Percentiles rank a stretch among this genome's conserved stretches.
These are phyloP conservation scores for Ascochyta pisi DNA, from an alignment of 2,329 filamentous ascomycete genomes.

Conservation along the genomic window DNA sequence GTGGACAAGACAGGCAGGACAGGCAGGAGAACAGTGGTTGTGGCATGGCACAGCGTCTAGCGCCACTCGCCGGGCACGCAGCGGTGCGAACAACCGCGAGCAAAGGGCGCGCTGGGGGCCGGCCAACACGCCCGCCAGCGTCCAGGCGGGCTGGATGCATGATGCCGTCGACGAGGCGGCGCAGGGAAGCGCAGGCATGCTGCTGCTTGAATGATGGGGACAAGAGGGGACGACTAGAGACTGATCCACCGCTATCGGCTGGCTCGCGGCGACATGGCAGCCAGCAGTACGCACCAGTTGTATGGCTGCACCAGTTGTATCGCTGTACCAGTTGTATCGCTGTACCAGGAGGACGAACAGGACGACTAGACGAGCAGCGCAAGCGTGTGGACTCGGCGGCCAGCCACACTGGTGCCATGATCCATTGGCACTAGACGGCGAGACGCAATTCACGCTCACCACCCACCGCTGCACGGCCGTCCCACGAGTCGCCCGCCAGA, in stretches of 20 bases:
- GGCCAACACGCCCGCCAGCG: conserved; percentile 2
- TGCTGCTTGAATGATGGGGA: conserved; percentile 9
- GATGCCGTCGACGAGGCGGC: conserved; percentile 12
- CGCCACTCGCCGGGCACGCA: conserved; percentile 1
- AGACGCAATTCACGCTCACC: conserved; percentile 11
- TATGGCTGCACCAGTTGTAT: too few species aligned
- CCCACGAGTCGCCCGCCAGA: conserved; percentile 27
- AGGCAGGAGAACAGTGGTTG: conserved; percentile 11
- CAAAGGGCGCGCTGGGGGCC: conserved; percentile 10
- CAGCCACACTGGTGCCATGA: background rate
- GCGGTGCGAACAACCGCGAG: conserved; percentile 10
- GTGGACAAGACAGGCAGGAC: too few species aligned
- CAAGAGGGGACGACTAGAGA: conserved; percentile 8
- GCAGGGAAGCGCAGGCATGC: conserved; percentile 14
- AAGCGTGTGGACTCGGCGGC: conserved; percentile 2
- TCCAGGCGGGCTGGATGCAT: conserved; percentile 19
- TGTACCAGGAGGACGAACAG: too few species aligned
- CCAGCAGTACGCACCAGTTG: too few species aligned
- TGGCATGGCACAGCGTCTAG: conserved; percentile 7
- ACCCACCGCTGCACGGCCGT: conserved; percentile 24
- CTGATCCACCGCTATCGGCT: conserved; percentile 11
- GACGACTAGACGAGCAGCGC: background rate
- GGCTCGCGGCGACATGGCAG: conserved; percentile 7
- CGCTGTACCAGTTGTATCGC: too few species aligned
- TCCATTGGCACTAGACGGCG: conserved; percentile 9